Evolutionary conservation across 2,329 filamentous ascomycete species (phyloP), one percentile per base, ranked within the genome.

Genomic region (Ilyonectria sp.): DNA sequence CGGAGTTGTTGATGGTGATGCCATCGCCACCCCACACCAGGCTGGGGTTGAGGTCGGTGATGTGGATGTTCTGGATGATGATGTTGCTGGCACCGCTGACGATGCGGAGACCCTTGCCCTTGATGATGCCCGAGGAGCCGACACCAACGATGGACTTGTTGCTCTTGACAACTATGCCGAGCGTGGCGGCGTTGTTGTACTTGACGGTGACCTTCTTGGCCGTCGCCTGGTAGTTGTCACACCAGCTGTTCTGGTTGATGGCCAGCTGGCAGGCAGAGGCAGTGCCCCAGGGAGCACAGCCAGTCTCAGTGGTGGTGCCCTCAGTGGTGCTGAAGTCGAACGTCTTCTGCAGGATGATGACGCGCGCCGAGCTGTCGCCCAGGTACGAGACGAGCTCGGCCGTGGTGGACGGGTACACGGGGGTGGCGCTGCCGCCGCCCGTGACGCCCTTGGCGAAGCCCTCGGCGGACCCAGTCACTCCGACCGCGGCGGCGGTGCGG

Each of bases 11-110:
- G 7, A 89, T 76, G 46, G 86, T 87, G 75, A 90, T 87, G 44
- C 84, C 87, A 75, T 89, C 87, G 60, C 87, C 87, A 61, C 87
- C 87, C 87, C 87, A 90, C 72, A 90, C 86, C 73, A 88, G 87
- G 75, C 86, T 74, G 17, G 87, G 83, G 81, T 90, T 89, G 55
- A 90, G 79, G 59, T 87, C 80, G 58, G 86, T 87, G 74, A 89
- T 83, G 60, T 85, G 83, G 62, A 89, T 79, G 78, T 88, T 89
- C 82, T 89, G 88, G 76, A 90, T 86, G 75, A 91, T 90, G 76
- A 91, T 79, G 77, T 91, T 89, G 67, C 74, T 78, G 75, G 77
- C 83, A 21, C 82, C 82, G 60, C 80, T 81, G 61, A 82, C 79
- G 19, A 87, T 82, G 31, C 86, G 83, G 23, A 89, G 78, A 67